phyloP scores from a whole-genome alignment of 768 basidiomycete genomes.

The Coprinellus micaceus region DNA sequence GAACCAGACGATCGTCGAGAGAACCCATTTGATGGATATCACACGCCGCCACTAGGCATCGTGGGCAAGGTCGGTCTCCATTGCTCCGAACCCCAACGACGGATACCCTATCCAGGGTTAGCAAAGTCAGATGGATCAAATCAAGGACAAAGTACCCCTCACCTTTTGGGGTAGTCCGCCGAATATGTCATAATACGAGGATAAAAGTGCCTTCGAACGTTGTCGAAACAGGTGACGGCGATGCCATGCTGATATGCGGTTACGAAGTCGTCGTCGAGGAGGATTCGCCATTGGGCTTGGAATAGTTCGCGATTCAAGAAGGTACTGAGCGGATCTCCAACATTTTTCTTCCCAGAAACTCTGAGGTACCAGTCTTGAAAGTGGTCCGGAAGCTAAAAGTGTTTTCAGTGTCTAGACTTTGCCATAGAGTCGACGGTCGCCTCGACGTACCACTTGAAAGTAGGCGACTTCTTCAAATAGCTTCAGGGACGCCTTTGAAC shows the following conservation, averaged over 20 bases:
- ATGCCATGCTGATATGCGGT: slow-evolving; percentile 2
- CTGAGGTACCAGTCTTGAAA: slow-evolving; percentile 15
- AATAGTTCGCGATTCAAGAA: slow-evolving; percentile 19
- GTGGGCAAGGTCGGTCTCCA: slow-evolving; percentile 35
- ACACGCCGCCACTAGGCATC: slow-evolving; percentile 25
- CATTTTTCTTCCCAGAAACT: not conserved
- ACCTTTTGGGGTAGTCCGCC: slow-evolving; percentile 10
- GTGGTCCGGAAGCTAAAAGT: slow-evolving; percentile 15
- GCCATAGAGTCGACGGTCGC: not conserved
- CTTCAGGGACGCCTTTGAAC: not conserved
- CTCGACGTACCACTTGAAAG: not conserved
- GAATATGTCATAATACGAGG: slow-evolving; percentile 11
- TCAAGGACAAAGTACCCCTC: not conserved
- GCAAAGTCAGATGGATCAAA: not conserved
- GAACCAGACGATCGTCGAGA: slow-evolving; percentile 2
- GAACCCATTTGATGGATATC: slow-evolving; percentile 27
- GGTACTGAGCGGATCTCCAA: not conserved
- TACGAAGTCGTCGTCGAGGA: slow-evolving; percentile 6
- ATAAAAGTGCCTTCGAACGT: not conserved
- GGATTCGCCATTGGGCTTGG: slow-evolving; percentile 25
- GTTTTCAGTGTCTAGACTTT: not conserved
- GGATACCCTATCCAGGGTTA: slow-evolving; percentile 18
- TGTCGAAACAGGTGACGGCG: slow-evolving; percentile 3
- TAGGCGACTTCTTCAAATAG: slow-evolving; percentile 1
- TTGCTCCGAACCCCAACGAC: slow-evolving; percentile 30